Base-by-base conservation (phyloP, 176 grass and related monocot species). In the Bolboschoenus planiculmis region DNA sequence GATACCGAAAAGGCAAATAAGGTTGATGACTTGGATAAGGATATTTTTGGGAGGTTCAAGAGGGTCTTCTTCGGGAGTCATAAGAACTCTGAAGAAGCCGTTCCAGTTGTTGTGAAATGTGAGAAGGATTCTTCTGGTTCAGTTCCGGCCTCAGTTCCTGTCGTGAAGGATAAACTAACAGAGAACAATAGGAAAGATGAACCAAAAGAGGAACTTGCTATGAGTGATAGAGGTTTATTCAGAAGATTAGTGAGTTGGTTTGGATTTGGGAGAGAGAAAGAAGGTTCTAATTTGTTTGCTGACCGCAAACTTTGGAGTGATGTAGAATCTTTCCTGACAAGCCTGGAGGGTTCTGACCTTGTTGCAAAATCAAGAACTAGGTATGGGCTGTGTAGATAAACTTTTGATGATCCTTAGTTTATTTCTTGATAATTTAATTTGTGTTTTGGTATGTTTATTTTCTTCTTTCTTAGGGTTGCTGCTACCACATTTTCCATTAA, bases 361-460 rank as follows among this genome's bases (percentile, higher is more conserved):
- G 46, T 83, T 58, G 51, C 62, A 68, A 83, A 68, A 83, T 83
- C 81, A 47, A 63, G 7, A 70, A 83, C 81, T 31, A 83, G 81
- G 81, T 83, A 83, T 75, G 24, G 50, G 13, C 71, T 50, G 10
- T 3, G 43, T 50, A 27, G 2, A 61, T 46, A 9, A 36, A 31
- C 2, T 68, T 48, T 51, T 83, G n/a, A 44, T 68, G 43, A 63
- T 81, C 36, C 60, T 47, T 7, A 74, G 36, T 47, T 26, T 39
- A 75, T 59, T 72, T 84, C 31, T 71, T 75, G 39, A 65, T 56
- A 1, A 24, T 58, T 80, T 78, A 31, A 51, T 51, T 78, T n/a
- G 36, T 55, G 43, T 55, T 78, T 78, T 20, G 71, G 21, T 42
- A 51, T 78, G 26, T 78, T 37, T 80, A 34, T 10, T 83, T 71